Evolutionary conservation across 192 early-diverging fungal genomes (phyloP).

Genomic region (Cladochytrium replicatum): DNA sequence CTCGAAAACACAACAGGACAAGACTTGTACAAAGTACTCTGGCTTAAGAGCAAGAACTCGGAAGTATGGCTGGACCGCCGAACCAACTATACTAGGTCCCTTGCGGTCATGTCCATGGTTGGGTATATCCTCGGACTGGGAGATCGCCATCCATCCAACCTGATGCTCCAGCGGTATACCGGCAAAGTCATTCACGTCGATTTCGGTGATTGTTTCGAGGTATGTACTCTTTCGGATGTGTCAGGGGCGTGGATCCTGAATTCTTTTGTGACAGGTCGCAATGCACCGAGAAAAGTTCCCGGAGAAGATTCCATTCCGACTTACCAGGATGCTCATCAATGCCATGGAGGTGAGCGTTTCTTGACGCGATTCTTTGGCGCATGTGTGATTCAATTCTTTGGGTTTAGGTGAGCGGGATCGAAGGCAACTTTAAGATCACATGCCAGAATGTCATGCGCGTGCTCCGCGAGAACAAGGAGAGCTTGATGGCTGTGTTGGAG

Average conservation of each 20-base stretch:
- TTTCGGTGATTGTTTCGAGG: constrained; percentile 96
- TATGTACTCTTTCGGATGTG: constrained; percentile 18
- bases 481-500: constrained; percentile 95
- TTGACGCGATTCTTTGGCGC: background rate
- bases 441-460: constrained; percentile 96
- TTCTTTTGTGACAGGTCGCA: constrained; percentile 52
- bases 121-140: constrained; percentile 97
- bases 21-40: constrained; percentile 85
- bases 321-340: constrained; percentile 94
- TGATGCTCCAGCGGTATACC: constrained; percentile 78
- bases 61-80: constrained; percentile 90
- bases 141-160: constrained; percentile 91
- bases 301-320: constrained; percentile 95
- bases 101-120: constrained; percentile 97
- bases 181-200: constrained; percentile 97
- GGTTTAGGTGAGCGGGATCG: constrained; percentile 65
- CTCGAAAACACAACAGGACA: constrained; percentile 81
- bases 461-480: constrained; percentile 86
- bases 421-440: constrained; percentile 92
- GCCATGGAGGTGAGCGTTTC: constrained; percentile 77
- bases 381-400: background rate
- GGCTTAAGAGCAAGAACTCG: constrained; percentile 91
- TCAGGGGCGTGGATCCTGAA: background rate
- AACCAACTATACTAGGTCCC: constrained; percentile 88
- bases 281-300: constrained; percentile 95